Evolutionary conservation across 768 basidiomycete genomes (phyloP).

Genomic region (Amanita subjunquillea): DNA sequence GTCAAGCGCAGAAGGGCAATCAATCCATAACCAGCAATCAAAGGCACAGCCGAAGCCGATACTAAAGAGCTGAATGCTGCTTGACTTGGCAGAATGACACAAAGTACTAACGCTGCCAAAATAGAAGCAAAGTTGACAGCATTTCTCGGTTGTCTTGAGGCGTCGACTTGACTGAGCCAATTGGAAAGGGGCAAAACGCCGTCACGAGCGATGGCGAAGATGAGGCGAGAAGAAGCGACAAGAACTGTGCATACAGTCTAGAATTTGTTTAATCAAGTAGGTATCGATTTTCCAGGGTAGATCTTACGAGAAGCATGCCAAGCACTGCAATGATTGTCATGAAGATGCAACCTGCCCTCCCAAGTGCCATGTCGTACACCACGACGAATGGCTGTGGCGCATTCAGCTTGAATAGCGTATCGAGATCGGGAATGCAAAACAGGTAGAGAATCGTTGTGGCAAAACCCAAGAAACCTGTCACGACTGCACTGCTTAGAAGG

Average conservation of each 20-base stretch:
- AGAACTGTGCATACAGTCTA: slow-evolving; percentile 83
- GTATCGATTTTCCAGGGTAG: not conserved
- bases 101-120: slow-evolving; percentile 64
- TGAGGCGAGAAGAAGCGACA: slow-evolving; percentile 79
- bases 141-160: slow-evolving; percentile 65
- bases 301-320: slow-evolving; percentile 71
- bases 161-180: slow-evolving; percentile 75
- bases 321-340: slow-evolving; percentile 81
- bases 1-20: slow-evolving; percentile 71
- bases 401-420: slow-evolving; percentile 60
- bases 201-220: slow-evolving; percentile 92
- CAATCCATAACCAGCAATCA: slow-evolving; percentile 80
- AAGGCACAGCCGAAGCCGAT: slow-evolving; percentile 78
- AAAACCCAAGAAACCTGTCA: slow-evolving; percentile 21
- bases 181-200: slow-evolving; percentile 76
- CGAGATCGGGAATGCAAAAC: slow-evolving; percentile 31
- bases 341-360: slow-evolving; percentile 68
- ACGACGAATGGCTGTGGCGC: slow-evolving; percentile 91
- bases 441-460: not conserved
- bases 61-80: slow-evolving; percentile 90
- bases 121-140: slow-evolving; percentile 82
- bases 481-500: slow-evolving; percentile 40
- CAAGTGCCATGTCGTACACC: slow-evolving; percentile 76
- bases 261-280: not conserved
- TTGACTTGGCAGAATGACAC: slow-evolving; percentile 80